phyloP scores from a whole-genome alignment of 2,329 filamentous ascomycete species.

The Fonsecaea erecta region DNA sequence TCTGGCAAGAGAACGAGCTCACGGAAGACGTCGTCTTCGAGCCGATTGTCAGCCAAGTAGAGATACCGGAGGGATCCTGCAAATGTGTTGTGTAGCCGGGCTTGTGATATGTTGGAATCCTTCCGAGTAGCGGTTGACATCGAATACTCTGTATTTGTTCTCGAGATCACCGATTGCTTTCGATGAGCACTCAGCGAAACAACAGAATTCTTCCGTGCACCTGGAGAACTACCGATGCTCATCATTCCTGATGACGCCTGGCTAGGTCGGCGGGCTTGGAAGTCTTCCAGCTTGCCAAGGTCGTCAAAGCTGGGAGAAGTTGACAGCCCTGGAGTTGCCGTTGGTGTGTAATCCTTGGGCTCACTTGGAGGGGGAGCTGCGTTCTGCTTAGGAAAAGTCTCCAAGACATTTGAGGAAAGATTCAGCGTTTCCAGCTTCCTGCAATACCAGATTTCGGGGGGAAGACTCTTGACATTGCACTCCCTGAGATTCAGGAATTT shows the following conservation, averaged over 20 bases:
- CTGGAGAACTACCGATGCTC: conserved; percentile 75
- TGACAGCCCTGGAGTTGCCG: conserved; percentile 56
- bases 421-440: conserved; percentile 89
- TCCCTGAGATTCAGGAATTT: conserved; percentile 85
- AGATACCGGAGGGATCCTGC: conserved; percentile 81
- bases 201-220: conserved; percentile 76
- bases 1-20: conserved; percentile 82
- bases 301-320: conserved; percentile 78
- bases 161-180: conserved; percentile 81
- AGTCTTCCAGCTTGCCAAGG: conserved; percentile 67
- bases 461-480: conserved; percentile 88
- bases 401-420: conserved; percentile 90
- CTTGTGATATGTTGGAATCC: conserved; percentile 81
- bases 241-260: conserved; percentile 77
- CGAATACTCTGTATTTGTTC: conserved; percentile 63
- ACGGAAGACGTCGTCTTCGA: conserved; percentile 94
- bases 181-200: conserved; percentile 81
- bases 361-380: conserved; percentile 69
- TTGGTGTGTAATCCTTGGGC: conserved; percentile 50
- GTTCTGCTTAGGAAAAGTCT: conserved; percentile 83
- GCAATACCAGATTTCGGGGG: conserved; percentile 95
- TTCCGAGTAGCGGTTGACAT: conserved; percentile 69
- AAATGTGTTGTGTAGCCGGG: conserved; percentile 80
- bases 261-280: conserved; percentile 74
- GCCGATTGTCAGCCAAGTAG: conserved; percentile 88